phyloP scores from a whole-genome alignment of 2,329 filamentous ascomycete genomes.

The Curvularia lunata region DNA sequence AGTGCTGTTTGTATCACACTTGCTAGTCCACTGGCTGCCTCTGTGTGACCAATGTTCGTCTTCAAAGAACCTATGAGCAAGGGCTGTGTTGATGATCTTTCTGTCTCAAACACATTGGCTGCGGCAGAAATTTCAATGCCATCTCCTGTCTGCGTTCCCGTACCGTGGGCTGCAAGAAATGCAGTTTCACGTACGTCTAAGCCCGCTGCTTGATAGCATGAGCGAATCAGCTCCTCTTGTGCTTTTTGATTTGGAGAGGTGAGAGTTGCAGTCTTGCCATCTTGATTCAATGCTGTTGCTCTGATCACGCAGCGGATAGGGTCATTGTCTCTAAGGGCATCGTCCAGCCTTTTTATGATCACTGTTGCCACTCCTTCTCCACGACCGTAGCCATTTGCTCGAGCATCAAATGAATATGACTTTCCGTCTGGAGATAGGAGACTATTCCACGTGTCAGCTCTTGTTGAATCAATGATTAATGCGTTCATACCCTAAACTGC shows the following conservation, averaged over 20 bases:
- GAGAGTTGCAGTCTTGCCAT: conserved; percentile 27
- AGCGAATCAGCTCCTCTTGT: conserved; percentile 22
- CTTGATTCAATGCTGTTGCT: conserved; percentile 27
- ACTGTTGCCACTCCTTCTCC: conserved; percentile 37
- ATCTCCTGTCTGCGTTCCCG: neutral
- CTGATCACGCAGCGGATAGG: conserved; percentile 34
- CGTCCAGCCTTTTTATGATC: conserved; percentile 33
- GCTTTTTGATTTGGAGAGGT: conserved; percentile 41
- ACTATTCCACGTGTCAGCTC: no score
- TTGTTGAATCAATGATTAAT: no score
- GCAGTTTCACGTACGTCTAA: no score
- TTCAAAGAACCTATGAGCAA: conserved; percentile 12
- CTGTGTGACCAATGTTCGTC: conserved; percentile 41
- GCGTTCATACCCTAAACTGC: no score
- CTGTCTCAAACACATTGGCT: no score
- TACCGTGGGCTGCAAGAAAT: neutral
- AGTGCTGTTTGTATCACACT: conserved; percentile 32
- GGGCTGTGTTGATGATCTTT: no score
- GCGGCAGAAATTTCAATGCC: neutral
- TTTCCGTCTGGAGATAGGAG: conserved; percentile 25
- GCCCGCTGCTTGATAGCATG: neutral
- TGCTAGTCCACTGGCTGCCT: conserved; percentile 26
- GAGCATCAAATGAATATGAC: conserved; percentile 36
- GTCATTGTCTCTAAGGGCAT: conserved; percentile 36
- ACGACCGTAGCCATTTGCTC: conserved; percentile 36